A percentile compares a stretch with the other conserved stretches of the same genome.
Conservation (phyloP, 2,329 filamentous ascomycete genomes). For the Calonectria fujianensis region DNA sequence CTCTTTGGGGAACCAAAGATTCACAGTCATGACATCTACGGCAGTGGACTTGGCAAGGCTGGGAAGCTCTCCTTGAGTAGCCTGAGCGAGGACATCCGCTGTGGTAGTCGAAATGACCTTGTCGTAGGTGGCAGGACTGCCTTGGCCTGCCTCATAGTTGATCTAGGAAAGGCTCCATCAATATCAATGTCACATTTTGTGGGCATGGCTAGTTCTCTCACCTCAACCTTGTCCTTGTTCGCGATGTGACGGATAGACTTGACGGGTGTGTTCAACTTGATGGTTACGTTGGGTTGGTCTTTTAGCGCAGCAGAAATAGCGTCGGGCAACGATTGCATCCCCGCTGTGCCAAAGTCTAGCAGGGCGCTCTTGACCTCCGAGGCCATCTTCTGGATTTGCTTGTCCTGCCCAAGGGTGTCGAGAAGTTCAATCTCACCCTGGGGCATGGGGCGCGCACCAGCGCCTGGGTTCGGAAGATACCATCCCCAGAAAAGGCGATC, state of each 20-base stretch:
- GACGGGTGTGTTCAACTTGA: conserved; percentile 72
- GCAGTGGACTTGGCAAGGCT: conserved; percentile 74
- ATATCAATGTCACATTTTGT: not conserved
- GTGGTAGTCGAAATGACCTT: conserved; percentile 80
- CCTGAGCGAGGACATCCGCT: conserved; percentile 65
- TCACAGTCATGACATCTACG: conserved; percentile 93
- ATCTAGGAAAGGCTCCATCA: conserved; percentile 40
- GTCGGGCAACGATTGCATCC: conserved; percentile 77
- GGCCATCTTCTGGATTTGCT: conserved; percentile 57
- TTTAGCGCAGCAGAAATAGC: conserved; percentile 71
- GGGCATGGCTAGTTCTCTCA: conserved; percentile 53
- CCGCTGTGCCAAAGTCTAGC: conserved; percentile 66
- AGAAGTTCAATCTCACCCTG: conserved; percentile 56
- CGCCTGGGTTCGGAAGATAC: conserved; percentile 52
- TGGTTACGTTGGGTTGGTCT: conserved; percentile 74
- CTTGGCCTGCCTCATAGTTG: conserved; percentile 38
- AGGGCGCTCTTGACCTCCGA: conserved; percentile 57
- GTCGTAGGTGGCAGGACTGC: conserved; percentile 62
- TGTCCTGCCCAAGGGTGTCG: conserved; percentile 54
- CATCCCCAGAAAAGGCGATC: conserved; percentile 58
- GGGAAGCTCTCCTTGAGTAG: conserved; percentile 64
- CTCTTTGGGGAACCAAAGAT: conserved; percentile 85
- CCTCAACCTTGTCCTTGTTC: conserved; percentile 63
- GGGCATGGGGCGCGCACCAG: conserved; percentile 67
- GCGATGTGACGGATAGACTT: conserved; percentile 65